Evolutionary conservation across 805 yeast genomes (phyloP), one percentile per base, ranked within the genome.

Genomic region (Saccharomyces kudriavzevii): DNA sequence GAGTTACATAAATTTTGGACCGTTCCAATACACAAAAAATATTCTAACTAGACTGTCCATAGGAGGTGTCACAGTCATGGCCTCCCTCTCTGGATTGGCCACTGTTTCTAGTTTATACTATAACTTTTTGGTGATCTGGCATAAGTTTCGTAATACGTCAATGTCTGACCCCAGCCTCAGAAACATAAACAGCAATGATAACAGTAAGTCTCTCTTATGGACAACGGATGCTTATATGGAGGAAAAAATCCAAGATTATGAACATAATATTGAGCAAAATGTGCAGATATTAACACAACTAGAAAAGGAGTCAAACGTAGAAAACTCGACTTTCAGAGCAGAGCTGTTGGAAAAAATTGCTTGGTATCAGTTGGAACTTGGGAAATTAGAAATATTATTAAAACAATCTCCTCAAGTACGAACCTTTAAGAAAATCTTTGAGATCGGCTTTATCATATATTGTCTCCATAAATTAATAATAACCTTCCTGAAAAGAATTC

Each of bases 381-480:
- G 54, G 5, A 60, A 58, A 35, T 56, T 67, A 17, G 62, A 60
- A 31, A 46, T 43, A 17, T 53, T 55, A 8, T 24, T 61, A 3
- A 49, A 52, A 17, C 61, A 61, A 52, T 52, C 70, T 2, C 49
- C 53, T 2, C 40, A 45, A 2, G 49, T 60, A 2, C 54, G 60
- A 45, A 45, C 50, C 2, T 24, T 56, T 2, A 66, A 58, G 45
- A 63, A 57, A 49, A 31, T 52, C 14, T 62, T 64, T 52, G 64
- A 65, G 22, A 31, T 61, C 35, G 51, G 54, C 1, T 62, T 74
- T 48, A 56, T 72, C 4, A 48, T 71, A 5, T 74, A 73, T 47
- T 74, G 77, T 62, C 27, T 67, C 5, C 70, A 72, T 52, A 74
- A 71, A 58, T 56, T 73, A 3, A 40, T 60, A 2, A 68, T 68